Percentiles rank a stretch among this genome's conserved stretches.
phyloP scores from a whole-genome alignment of 352 stramenopile genomes.

The Phytopythium helicoides region DNA sequence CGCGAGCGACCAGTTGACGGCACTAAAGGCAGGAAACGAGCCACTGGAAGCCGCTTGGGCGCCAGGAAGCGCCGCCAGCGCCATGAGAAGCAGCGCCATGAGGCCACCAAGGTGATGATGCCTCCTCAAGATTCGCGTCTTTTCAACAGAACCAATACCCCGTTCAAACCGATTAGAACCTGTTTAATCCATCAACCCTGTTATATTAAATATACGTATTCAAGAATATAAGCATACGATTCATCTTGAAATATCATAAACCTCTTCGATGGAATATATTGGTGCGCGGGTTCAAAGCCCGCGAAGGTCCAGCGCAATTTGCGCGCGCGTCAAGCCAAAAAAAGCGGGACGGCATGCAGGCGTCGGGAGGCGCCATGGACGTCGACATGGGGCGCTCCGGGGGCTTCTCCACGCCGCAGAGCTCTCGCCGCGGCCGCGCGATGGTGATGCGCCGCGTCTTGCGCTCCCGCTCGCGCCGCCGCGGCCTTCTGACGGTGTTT shows the following conservation, averaged over 20 bases:
- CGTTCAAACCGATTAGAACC: background rate
- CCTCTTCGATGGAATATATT: background rate
- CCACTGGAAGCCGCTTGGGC: background rate
- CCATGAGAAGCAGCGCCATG: background rate
- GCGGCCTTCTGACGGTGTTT: background rate
- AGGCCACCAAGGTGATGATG: no score
- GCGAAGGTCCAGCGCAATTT: background rate
- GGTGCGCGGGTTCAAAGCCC: background rate
- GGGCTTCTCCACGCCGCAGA: slow-evolving; percentile 20
- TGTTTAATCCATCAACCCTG: no score
- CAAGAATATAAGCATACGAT: no score
- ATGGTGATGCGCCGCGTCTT: background rate
- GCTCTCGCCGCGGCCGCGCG: slow-evolving; percentile 2
- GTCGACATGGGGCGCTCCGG: slow-evolving; percentile 22
- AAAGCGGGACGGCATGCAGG: background rate
- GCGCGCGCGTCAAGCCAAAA: slow-evolving; percentile 1
- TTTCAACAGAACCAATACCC: slow-evolving; percentile 4
- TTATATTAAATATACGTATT: no score
- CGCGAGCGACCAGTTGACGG: slow-evolving; percentile 51
- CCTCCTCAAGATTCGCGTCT: background rate
- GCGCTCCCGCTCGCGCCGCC: background rate
- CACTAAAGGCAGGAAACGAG: slow-evolving; percentile 14
- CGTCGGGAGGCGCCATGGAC: slow-evolving; percentile 12
- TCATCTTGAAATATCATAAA: no score
- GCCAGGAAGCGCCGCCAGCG: background rate